These are phyloP conservation scores for Williopsis jadinii DNA, from an alignment of 1,139 yeast genomes.

Conservation along the genomic window DNA sequence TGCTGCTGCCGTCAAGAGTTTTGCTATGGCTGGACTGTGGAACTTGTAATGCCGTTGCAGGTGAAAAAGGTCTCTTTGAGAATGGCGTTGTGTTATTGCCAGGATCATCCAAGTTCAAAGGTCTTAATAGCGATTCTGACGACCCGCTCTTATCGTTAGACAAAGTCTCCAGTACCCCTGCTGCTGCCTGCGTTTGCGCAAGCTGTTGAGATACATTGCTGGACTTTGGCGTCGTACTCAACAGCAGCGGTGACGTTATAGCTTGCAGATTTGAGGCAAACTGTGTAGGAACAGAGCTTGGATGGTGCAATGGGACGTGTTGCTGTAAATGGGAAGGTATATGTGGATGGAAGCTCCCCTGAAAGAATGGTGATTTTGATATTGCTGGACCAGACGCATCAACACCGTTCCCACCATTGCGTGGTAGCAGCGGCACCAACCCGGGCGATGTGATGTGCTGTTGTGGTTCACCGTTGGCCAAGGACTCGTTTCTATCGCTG, in stretches of 20 bases:
- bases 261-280: conserved; percentile 59
- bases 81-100: conserved; percentile 2
- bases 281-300: conserved; percentile 63
- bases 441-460: conserved; percentile 15
- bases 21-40: neutral
- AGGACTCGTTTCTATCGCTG: neutral
- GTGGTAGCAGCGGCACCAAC: conserved; percentile 18
- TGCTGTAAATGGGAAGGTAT: conserved; percentile 27
- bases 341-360: conserved; percentile 5
- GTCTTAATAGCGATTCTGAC: conserved; percentile 3
- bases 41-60: conserved; percentile 16
- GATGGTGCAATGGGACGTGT: conserved; percentile 52
- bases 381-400: neutral
- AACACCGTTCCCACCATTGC: conserved; percentile 5
- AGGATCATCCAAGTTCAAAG: conserved; percentile 2
- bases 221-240: conserved; percentile 34
- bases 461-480: neutral
- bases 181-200: conserved; percentile 33
- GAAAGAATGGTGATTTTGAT: neutral
- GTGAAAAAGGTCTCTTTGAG: conserved; percentile 16
- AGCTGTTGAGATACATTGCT: conserved; percentile 19
- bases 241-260: conserved; percentile 57
- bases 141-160: conserved; percentile 18
- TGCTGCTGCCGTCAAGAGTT: neutral
- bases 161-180: conserved; percentile 55